Evolutionary conservation across 73 alveolate species (phyloP).

Genomic region (Blepharisma stoltei): DNA sequence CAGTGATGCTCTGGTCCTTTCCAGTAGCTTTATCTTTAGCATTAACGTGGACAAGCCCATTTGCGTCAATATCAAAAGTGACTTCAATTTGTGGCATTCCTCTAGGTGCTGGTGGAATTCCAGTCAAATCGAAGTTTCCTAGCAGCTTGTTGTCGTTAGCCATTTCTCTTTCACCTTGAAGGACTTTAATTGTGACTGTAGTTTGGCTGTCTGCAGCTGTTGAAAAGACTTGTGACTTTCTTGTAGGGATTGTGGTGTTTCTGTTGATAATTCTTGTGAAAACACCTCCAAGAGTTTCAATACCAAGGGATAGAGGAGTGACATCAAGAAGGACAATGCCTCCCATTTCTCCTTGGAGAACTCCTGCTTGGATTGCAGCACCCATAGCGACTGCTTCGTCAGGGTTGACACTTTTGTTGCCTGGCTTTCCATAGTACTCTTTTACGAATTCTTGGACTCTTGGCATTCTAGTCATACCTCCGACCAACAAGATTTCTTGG

Average conservation of each 20-base stretch:
- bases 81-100: constrained; percentile 97
- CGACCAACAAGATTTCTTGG: constrained; percentile 94
- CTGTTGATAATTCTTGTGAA: constrained; percentile 91
- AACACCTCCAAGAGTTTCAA: constrained; percentile 71
- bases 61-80: constrained; percentile 96
- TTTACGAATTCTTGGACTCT: constrained; percentile 85
- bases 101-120: constrained; percentile 92
- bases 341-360: constrained; percentile 85
- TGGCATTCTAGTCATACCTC: constrained; percentile 98
- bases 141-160: constrained; percentile 91
- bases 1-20: constrained; percentile 60
- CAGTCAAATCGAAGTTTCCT: constrained; percentile 94
- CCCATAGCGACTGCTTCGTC: constrained; percentile 70
- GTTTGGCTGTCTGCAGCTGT: constrained; percentile 97
- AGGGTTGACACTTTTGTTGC: constrained; percentile 46
- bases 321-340: constrained; percentile 78
- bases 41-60: constrained; percentile 95
- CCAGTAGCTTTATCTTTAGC: constrained; percentile 97
- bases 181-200: constrained; percentile 90
- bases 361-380: constrained; percentile 90
- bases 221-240: constrained; percentile 90
- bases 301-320: constrained; percentile 76
- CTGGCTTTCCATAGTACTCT: constrained; percentile 67
- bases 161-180: constrained; percentile 99
- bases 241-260: constrained; percentile 98